Conservation (phyloP, 1,284 basidiomycete species). For the Xerocomus cyaneibrunnescens region DNA sequence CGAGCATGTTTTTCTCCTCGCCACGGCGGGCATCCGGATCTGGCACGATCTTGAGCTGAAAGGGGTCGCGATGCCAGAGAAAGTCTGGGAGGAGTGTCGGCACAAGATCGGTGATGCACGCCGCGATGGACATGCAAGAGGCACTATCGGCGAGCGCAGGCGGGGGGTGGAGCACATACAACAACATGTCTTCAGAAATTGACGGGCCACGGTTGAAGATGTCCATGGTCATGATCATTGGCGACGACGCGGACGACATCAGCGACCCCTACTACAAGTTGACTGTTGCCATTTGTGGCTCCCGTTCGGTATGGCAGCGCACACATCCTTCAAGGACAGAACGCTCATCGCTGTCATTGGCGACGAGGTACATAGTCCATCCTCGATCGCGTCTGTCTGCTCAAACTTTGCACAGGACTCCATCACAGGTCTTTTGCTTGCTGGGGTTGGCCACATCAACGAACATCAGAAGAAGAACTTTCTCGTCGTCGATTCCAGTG, state of each 20-base stretch:
- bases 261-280: background rate
- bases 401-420: slow-evolving; percentile 67
- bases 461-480: slow-evolving; percentile 95
- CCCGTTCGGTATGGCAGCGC: slow-evolving; percentile 39
- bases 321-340: slow-evolving; percentile 74
- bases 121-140: slow-evolving; percentile 66
- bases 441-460: slow-evolving; percentile 88
- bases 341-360: slow-evolving; percentile 91
- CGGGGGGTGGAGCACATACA: slow-evolving; percentile 70
- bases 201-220: slow-evolving; percentile 71
- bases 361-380: slow-evolving; percentile 69
- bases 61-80: slow-evolving; percentile 87
- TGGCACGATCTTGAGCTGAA: slow-evolving; percentile 72
- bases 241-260: background rate
- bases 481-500: slow-evolving; percentile 88
- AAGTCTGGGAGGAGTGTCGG: slow-evolving; percentile 62
- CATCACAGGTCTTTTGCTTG: slow-evolving; percentile 89
- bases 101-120: slow-evolving; percentile 63
- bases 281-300: slow-evolving; percentile 20
- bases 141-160: slow-evolving; percentile 49
- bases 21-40: slow-evolving; percentile 41
- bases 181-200: slow-evolving; percentile 84
- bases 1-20: slow-evolving; percentile 52
- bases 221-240: slow-evolving; percentile 29
- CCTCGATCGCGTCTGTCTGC: background rate